Evolutionary conservation across 345 rosid species (phyloP), one percentile per base, ranked within the genome.

Genomic region (Luvunga scandens): DNA sequence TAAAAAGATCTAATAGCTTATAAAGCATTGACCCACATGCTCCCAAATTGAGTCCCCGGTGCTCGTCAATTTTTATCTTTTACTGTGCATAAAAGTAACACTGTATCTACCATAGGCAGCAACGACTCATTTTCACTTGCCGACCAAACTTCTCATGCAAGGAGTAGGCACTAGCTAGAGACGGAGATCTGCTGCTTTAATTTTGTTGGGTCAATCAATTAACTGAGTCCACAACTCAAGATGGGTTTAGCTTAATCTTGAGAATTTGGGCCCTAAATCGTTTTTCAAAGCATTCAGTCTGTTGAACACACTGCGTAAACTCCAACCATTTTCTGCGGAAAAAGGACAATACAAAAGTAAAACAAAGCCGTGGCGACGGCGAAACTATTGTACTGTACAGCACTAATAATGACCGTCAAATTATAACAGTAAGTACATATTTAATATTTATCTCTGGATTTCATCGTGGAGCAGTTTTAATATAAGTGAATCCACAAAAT

Each of bases 311-410:
- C 4, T 10, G 50, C 4, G 2, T 0, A 42, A 42, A 42, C 50
- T 2, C 50, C 50, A 14, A 42, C 0, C 4, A 42, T 42, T 45
- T 45, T 13, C 5, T 12, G 18, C 4, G 13, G 0, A 45, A 42
- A 36, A 45, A 45, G 50, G 5, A 14, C 16, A 42, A 42, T 42
- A 16, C 50, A 42, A 10, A 13, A 42, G 10, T 10, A 10, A 38
- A 9, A 8, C 8, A 38, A 0, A 2, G 0, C 2, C 7, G 42
- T 9, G 42, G 12, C 42, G 7, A 38, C 42, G 0, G 42, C 1
- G 0, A 0, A 38, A 10, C 0, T 9, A 38, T 38, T 38, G 1
- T 2, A 9, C 0, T 7, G 0, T 2, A 38, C 10, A 38, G 0
- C 0, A 38, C 0, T 9, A 2, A 38, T 9, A 2, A 9, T 38